phyloP scores from a whole-genome alignment of 2,329 filamentous ascomycete genomes.

The Phaeophleospora eucalypticola region DNA sequence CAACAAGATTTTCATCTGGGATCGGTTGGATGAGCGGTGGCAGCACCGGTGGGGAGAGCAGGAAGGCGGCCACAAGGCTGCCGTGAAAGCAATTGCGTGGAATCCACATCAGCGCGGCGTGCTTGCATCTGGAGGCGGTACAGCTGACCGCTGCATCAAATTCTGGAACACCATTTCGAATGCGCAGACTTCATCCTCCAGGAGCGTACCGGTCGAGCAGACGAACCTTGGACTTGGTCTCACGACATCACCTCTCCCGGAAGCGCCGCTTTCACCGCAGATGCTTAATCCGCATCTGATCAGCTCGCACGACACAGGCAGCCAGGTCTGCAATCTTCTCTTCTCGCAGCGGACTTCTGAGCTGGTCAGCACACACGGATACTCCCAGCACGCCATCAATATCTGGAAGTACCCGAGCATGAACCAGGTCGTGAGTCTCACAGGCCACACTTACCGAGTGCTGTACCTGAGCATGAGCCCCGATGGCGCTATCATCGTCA shows the following conservation, averaged over 20 bases:
- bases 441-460: slow-evolving; percentile 93
- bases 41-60: slow-evolving; percentile 93
- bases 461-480: slow-evolving; percentile 97
- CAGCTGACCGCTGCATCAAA: slow-evolving; percentile 91
- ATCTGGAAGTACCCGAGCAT: slow-evolving; percentile 99
- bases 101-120: slow-evolving; percentile 92
- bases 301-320: slow-evolving; percentile 91
- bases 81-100: slow-evolving; percentile 97
- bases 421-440: slow-evolving; percentile 92
- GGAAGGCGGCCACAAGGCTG: slow-evolving; percentile 89
- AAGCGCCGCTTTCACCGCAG: slow-evolving; percentile 32
- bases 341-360: slow-evolving; percentile 98
- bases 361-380: slow-evolving; percentile 94
- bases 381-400: slow-evolving; percentile 96
- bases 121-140: slow-evolving; percentile 92
- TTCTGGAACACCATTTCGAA: slow-evolving; percentile 79
- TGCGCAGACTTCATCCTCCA: slow-evolving; percentile 35
- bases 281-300: slow-evolving; percentile 46
- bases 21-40: slow-evolving; percentile 87
- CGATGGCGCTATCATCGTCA: slow-evolving; percentile 88
- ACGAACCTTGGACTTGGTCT: slow-evolving; percentile 25
- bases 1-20: slow-evolving; percentile 99
- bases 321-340: slow-evolving; percentile 96
- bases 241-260: slow-evolving; percentile 21
- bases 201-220: slow-evolving; percentile 24